Evolutionary conservation across 208 protist genomes (phyloP).

Genomic region (Wallacemonas rigidus): DNA sequence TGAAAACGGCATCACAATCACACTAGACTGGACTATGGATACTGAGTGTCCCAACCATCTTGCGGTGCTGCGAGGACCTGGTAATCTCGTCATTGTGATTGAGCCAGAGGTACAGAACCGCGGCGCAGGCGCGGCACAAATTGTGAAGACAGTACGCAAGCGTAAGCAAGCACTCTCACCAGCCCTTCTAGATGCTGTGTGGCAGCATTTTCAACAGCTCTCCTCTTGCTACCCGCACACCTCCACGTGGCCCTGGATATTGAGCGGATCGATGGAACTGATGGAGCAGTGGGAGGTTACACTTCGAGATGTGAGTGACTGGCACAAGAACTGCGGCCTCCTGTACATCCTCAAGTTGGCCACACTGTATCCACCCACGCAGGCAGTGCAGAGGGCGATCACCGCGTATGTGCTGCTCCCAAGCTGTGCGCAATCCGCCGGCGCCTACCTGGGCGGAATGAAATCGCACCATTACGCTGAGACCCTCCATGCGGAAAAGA

Average conservation of each 20-base stretch:
- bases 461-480: conserved; percentile 8
- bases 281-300: not conserved
- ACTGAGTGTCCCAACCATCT: not conserved
- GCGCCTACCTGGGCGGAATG: conserved; percentile 1
- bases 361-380: not conserved
- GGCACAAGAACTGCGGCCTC: not conserved
- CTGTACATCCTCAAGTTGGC: conserved; percentile 7
- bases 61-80: conserved; percentile 8
- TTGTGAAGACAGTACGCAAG: not conserved
- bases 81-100: conserved; percentile 7
- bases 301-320: not conserved
- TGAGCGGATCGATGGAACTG: not conserved
- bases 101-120: not conserved
- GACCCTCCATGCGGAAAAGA: conserved; percentile 7
- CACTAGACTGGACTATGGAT: too few relatives aligned
- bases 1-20: too few relatives aligned
- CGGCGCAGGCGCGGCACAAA: not conserved
- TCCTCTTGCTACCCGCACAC: not conserved
- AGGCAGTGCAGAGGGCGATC: conserved; percentile 8
- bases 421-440: not conserved
- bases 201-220: conserved; percentile 16
- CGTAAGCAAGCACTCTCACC: not conserved
- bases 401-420: conserved; percentile 11
- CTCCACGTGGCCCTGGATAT: not conserved
- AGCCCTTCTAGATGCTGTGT: conserved; percentile 27